These are phyloP conservation scores for Pseudocercospora cruenta DNA, from an alignment of 2,329 filamentous ascomycete species.

Conservation along the genomic window DNA sequence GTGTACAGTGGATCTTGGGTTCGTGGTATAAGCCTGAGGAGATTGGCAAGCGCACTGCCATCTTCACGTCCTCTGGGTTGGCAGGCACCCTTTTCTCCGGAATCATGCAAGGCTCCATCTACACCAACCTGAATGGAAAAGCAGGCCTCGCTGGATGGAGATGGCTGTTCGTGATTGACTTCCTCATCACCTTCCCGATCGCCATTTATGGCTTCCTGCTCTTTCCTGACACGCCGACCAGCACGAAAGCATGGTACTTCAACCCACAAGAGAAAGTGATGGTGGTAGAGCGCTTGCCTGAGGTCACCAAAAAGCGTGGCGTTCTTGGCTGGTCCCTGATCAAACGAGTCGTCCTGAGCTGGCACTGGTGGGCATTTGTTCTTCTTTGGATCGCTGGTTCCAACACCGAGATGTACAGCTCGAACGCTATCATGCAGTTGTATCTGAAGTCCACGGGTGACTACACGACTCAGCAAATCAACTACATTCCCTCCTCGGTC, in stretches of 20 bases:
- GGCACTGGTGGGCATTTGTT: constrained; percentile 37
- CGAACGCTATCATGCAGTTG: constrained; percentile 35
- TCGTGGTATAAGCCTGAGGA: constrained; percentile 33
- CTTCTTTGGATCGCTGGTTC: constrained; percentile 34
- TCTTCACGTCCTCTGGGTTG: constrained; percentile 64
- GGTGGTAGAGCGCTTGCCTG: constrained; percentile 30
- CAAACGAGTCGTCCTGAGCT: constrained; percentile 29
- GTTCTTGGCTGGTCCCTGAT: constrained; percentile 31
- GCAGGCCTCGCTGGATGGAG: constrained; percentile 60
- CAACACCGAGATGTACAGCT: constrained; percentile 35
- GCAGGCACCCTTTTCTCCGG: constrained; percentile 66
- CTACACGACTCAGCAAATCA: constrained; percentile 30
- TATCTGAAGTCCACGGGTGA: constrained; percentile 29
- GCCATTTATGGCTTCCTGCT: constrained; percentile 59
- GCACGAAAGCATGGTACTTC: constrained; percentile 54
- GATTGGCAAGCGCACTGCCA: constrained; percentile 63
- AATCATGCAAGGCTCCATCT: constrained; percentile 62
- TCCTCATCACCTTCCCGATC: constrained; percentile 60
- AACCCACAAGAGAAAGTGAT: constrained; percentile 26
- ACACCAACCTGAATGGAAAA: constrained; percentile 50
- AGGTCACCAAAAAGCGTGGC: constrained; percentile 30
- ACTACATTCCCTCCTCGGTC: constrained; percentile 34
- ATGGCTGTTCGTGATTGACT: constrained; percentile 63
- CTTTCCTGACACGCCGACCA: constrained; percentile 57
- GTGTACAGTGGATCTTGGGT: constrained; percentile 34